Base-by-base conservation (phyloP, 768 basidiomycete genomes). In the Boletus tomentosulus region DNA sequence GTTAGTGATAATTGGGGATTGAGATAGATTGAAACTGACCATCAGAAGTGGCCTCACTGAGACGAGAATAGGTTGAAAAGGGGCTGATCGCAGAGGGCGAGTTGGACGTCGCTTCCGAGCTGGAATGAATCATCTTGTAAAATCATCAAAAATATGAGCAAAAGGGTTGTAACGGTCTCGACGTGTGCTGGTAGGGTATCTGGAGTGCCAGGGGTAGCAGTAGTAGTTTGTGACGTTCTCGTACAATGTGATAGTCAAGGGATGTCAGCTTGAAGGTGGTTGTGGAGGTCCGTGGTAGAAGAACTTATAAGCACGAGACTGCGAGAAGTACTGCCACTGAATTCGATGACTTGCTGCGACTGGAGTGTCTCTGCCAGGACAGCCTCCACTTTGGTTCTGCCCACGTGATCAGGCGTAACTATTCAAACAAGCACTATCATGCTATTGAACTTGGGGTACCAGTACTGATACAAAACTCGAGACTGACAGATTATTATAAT, bases 1-100 rank as follows among this genome's bases (percentile, higher is more conserved):
- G 12, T 66, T 13, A 63, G 55, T 30, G 8, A 34, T 7, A 41
- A 16, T 33, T 19, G n/a, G 19, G 11, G 28, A 38, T 11, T 33
- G 22, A 46, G 16, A 46, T 19, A 8, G 39, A 48, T 11, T 25
- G 37, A 13, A 37, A 16, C 69, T 57, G 49, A 73, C 72, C 80
- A 62, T 83, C 82, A 24, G 81, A 80, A 24, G 81, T 83, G 24
- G 76, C 74, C 38, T 78, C 78, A n/a, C 79, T 80, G 51, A 68
- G 60, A 48, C 59, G 64, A 48, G 73, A 74, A 56, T 67, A 69
- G 6, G 71, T 66, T 10, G 72, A 74, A 60, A 74, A 73, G 42
- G 72, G 72, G 62, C 73, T 74, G 60, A 73, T 68, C 52, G 63
- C 54, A 39, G 69, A 55, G 43, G 72, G 67, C 7, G 71, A 70